Evolutionary conservation across 169 alveolate species (phyloP).

Genomic region (Besnoitia besnoiti): DNA sequence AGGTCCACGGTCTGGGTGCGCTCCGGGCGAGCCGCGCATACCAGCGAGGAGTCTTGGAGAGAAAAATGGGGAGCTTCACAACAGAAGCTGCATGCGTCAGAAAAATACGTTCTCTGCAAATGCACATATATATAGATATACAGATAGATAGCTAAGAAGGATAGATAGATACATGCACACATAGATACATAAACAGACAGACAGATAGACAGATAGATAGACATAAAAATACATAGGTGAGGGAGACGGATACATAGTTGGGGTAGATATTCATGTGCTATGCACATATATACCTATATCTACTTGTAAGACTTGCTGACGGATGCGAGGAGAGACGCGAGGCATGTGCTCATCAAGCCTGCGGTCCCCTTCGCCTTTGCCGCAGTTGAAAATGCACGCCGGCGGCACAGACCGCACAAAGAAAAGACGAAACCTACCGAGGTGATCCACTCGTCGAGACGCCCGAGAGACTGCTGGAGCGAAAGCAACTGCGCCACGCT

Average conservation of each 20-base stretch:
- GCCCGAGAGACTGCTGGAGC: neutral
- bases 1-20: too few species aligned
- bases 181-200: neutral
- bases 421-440: neutral
- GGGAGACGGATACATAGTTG: neutral
- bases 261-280: neutral
- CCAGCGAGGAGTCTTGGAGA: neutral
- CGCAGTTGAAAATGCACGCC: too few species aligned
- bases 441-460: neutral
- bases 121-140: neutral
- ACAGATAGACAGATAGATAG: neutral
- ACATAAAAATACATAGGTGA: neutral
- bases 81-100: neutral
- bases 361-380: too few species aligned
- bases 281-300: too few species aligned
- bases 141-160: neutral
- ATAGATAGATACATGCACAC: neutral
- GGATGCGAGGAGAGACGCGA: too few species aligned
- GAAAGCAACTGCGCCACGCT: neutral
- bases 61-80: neutral
- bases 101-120: neutral
- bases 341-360: too few species aligned
- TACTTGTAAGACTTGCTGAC: too few species aligned
- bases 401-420: neutral
- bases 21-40: neutral